Base-by-base conservation (phyloP, 495 filamentous ascomycete genomes). In the Margaritispora aquatica region DNA sequence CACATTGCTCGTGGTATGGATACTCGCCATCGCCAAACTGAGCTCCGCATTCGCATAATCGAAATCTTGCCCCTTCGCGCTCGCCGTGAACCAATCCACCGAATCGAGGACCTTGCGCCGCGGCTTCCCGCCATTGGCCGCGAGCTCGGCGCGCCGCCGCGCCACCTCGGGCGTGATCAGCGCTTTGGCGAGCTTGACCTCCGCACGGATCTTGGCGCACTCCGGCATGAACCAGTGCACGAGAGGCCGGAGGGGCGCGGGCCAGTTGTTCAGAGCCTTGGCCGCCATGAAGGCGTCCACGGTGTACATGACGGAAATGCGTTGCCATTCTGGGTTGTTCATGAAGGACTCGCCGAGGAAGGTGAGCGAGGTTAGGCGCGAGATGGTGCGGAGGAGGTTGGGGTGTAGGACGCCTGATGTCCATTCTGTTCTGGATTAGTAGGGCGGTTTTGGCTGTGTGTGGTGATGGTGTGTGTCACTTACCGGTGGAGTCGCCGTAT, bases 331-430 rank as follows among this genome's bases (percentile, higher is more conserved):
- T 7, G 66, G 62, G 55, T 81, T 72, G 8, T 72, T 73, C 56
- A 74, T 77, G 10, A 80, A 51, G 0, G 67, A 64, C 0, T 59
- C 63, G 26, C 79, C 79, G 7, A 79, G 62, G 55, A 81, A 80
- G n/a, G 79, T 68, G 21, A 73, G 65, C 2, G 76, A 73, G 1
- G 78, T 77, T 10, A 77, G 66, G 17, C 74, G 74, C 13, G 75
- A 74, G 29, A 82, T 68, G n/a, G 79, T 50, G 5, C 71, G 58
- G 23, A 77, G 67, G 38, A 77, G 5, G 17, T 46, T 54, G n/a
- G 47, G 47, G 21, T 23, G 20, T 2, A 70, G 49, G 0, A 29
- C n/a, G 24, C 67, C 41, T 26, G 63, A 58, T 29, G 57, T 61
- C 71, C 71, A 74, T 26, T 70, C 67, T 69, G 52, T 15, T 11